These are phyloP conservation scores for Tothia fuscella DNA, from an alignment of 2,329 filamentous ascomycete species.

Conservation along the genomic window DNA sequence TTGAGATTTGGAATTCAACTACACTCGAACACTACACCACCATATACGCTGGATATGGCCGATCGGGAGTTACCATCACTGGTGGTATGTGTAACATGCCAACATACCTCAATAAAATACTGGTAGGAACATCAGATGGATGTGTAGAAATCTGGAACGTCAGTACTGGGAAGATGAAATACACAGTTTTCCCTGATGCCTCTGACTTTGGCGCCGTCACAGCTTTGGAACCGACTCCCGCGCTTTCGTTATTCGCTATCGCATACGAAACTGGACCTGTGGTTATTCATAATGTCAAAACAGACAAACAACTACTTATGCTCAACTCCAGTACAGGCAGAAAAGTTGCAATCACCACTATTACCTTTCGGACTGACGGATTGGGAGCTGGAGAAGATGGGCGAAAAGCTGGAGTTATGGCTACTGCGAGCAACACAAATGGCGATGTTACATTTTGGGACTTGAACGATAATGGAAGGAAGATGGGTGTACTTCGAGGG, in stretches of 20 bases:
- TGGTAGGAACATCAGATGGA: constrained; percentile 77
- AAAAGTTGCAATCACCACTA: constrained; percentile 59
- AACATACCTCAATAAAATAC: constrained; percentile 91
- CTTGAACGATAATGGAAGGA: constrained; percentile 73
- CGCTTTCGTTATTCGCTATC: constrained; percentile 74
- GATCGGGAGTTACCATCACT: constrained; percentile 48
- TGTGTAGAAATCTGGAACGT: constrained; percentile 96
- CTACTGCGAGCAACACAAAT: constrained; percentile 64
- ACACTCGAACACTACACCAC: constrained; percentile 87
- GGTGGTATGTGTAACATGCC: constrained; percentile 64
- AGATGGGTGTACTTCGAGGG: constrained; percentile 75
- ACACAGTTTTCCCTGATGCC: constrained; percentile 70
- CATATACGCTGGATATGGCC: constrained; percentile 46
- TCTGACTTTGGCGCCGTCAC: constrained; percentile 70
- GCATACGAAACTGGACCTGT: constrained; percentile 72
- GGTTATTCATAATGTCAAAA: constrained; percentile 68
- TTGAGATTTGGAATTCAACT: constrained; percentile 81
- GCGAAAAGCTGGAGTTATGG: constrained; percentile 77
- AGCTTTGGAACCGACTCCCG: constrained; percentile 72
- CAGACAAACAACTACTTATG: constrained; percentile 60
- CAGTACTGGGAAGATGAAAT: constrained; percentile 79
- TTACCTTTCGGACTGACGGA: constrained; percentile 84
- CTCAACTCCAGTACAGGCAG: constrained; percentile 52
- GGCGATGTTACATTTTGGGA: constrained; percentile 97
- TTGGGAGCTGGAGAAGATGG: constrained; percentile 82